Conservation (phyloP, 2,329 filamentous ascomycete species). For the Pseudonectria foliicola region DNA sequence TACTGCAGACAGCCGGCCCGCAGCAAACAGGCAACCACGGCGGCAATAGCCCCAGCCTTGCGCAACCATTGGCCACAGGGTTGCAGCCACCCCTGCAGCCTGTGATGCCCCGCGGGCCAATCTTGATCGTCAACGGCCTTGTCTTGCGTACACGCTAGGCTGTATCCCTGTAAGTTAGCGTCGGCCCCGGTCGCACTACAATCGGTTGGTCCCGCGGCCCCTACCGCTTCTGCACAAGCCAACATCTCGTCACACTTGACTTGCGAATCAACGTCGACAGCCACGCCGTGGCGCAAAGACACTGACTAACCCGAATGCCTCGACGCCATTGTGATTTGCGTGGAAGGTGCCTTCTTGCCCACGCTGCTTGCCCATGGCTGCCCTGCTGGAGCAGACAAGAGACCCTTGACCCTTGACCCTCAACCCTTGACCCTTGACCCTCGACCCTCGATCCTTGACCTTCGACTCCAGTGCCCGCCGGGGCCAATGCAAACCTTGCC, state of each 20-base stretch:
- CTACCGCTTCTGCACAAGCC: constrained; percentile 38
- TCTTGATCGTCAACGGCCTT: constrained; percentile 30
- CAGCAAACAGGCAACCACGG: background rate
- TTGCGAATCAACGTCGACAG: constrained; percentile 29
- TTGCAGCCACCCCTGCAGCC: constrained; percentile 15
- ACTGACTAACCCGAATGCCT: constrained; percentile 9
- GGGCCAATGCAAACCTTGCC: no score
- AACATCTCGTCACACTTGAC: constrained; percentile 35
- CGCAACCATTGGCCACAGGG: constrained; percentile 8
- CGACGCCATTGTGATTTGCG: no score
- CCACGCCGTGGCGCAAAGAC: constrained; percentile 15
- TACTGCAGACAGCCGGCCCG: background rate
- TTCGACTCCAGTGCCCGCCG: no score
- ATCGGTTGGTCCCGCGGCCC: constrained; percentile 41
- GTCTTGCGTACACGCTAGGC: constrained; percentile 7
- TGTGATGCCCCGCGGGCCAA: constrained; percentile 31
- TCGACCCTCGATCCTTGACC: no score
- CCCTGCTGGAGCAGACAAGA: no score
- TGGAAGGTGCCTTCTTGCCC: no score
- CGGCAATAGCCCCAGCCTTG: background rate
- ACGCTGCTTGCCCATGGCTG: no score
- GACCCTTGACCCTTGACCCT: no score
- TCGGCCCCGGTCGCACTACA: constrained; percentile 27
- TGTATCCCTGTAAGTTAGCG: constrained; percentile 18
- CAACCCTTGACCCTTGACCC: no score